A percentile compares a stretch with the other conserved stretches of the same genome.
These are phyloP conservation scores for Scheffersomyces cryptocercus DNA, from an alignment of 1,139 yeast genomes.

Conservation along the genomic window DNA sequence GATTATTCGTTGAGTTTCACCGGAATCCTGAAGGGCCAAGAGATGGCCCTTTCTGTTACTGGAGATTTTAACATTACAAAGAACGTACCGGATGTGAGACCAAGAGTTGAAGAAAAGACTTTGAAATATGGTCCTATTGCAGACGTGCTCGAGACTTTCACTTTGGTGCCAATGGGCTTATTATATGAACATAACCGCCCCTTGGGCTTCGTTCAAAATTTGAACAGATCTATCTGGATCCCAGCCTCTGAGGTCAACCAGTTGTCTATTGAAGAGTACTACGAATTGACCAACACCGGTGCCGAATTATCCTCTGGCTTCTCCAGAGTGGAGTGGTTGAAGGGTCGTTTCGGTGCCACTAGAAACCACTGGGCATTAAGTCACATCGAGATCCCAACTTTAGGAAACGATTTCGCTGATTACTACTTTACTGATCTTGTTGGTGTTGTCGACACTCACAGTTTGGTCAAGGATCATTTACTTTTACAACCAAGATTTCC, in stretches of 20 bases:
- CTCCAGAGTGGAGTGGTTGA: constrained; percentile 76
- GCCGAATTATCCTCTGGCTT: constrained; percentile 70
- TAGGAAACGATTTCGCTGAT: constrained; percentile 51
- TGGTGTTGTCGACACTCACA: constrained; percentile 90
- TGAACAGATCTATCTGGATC: constrained; percentile 77
- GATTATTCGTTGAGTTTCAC: constrained; percentile 50
- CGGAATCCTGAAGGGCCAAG: constrained; percentile 52
- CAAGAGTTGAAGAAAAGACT: constrained; percentile 37
- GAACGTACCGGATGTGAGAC: constrained; percentile 27
- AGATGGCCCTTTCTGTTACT: constrained; percentile 36
- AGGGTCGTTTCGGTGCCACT: constrained; percentile 44
- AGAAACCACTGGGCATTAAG: constrained; percentile 52
- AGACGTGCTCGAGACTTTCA: constrained; percentile 43
- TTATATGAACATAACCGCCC: constrained; percentile 71
- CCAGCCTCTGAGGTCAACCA: constrained; percentile 43
- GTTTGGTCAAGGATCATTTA: constrained; percentile 48
- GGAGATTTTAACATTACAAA: constrained; percentile 14
- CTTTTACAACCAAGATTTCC: constrained; percentile 87
- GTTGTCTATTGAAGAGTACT: constrained; percentile 73
- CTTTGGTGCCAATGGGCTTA: constrained; percentile 51
- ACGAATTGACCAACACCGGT: constrained; percentile 76
- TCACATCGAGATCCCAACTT: constrained; percentile 57
- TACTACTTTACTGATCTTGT: constrained; percentile 83
- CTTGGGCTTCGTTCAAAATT: constrained; percentile 55
- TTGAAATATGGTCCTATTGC: constrained; percentile 61